Conservation (phyloP, 345 rosid genomes). For the Salix caprea region DNA sequence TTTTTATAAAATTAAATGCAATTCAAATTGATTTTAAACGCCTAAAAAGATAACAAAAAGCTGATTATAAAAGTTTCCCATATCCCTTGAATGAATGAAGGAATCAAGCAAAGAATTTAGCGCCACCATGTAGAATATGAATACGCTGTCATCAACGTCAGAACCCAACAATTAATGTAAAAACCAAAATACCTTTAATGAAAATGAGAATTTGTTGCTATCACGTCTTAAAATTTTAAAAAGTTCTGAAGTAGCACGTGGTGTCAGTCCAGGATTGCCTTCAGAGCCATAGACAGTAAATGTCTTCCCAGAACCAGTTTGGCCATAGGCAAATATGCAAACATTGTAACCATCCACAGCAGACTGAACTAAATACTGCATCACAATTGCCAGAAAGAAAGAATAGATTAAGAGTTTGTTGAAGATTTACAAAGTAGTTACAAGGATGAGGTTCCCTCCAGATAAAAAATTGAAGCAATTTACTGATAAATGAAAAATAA, state of each 20-base stretch:
- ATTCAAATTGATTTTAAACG: neutral
- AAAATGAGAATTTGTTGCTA: constrained; percentile 72
- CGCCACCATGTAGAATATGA: neutral
- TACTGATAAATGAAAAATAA: neutral
- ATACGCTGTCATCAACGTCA: neutral
- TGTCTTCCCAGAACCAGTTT: constrained; percentile 98
- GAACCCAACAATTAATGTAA: neutral
- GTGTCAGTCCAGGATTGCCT: constrained; percentile 76
- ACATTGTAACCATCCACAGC: constrained; percentile 95
- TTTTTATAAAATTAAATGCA: neutral
- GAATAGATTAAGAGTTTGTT: neutral
- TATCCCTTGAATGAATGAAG: neutral
- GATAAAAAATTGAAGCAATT: neutral
- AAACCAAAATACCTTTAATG: constrained; percentile 57
- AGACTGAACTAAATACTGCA: constrained; percentile 89
- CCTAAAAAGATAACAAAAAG: neutral
- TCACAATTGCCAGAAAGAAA: constrained; percentile 3
- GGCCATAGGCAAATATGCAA: constrained; percentile 97
- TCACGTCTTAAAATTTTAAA: constrained; percentile 73
- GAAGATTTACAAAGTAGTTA: neutral
- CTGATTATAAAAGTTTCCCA: neutral
- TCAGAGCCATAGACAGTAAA: constrained; percentile 87
- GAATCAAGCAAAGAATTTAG: neutral
- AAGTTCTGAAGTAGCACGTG: constrained; percentile 83
- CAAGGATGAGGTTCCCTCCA: neutral